A percentile compares a stretch with the other conserved stretches of the same genome.
Conservation (phyloP, 306 rosid genomes). For the Trifolium repens region DNA sequence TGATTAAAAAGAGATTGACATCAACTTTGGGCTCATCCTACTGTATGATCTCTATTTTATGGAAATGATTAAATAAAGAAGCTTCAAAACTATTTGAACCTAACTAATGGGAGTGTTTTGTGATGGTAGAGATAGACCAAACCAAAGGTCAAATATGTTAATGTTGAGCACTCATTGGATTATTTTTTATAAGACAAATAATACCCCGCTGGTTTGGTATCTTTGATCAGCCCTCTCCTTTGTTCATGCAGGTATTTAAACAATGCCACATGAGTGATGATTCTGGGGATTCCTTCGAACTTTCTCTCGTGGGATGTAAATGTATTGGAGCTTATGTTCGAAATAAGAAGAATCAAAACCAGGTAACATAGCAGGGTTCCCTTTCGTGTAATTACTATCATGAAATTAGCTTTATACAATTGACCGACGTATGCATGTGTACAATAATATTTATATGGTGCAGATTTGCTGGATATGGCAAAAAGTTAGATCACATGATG, state of each 20-base stretch:
- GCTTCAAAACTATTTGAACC: conserved; percentile 15
- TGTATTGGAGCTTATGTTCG: conserved; percentile 97
- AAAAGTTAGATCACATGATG: conserved; percentile 58
- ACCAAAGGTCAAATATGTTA: background rate
- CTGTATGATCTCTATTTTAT: conserved; percentile 26
- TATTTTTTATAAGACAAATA: background rate
- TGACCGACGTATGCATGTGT: conserved; percentile 26
- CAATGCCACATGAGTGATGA: conserved; percentile 60
- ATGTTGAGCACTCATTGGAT: background rate
- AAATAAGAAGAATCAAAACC: conserved; percentile 92
- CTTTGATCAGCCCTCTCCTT: background rate
- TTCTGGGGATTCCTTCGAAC: conserved; percentile 77
- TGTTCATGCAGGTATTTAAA: conserved; percentile 67
- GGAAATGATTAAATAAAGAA: conserved; percentile 18
- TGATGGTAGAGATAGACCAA: background rate
- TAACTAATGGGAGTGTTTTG: conserved; percentile 23
- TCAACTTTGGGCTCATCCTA: conserved; percentile 23
- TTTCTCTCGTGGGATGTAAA: conserved; percentile 87
- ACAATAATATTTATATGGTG: conserved; percentile 40
- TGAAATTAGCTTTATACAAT: conserved; percentile 27
- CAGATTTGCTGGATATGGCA: conserved; percentile 95
- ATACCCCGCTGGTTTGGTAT: conserved; percentile 13
- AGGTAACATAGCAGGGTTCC: conserved; percentile 54
- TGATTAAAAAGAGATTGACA: conserved; percentile 21
- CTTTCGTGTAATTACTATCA: background rate